Evolutionary conservation across 768 basidiomycete genomes (phyloP).

Genomic region (Omphalotus guepiniiformis): DNA sequence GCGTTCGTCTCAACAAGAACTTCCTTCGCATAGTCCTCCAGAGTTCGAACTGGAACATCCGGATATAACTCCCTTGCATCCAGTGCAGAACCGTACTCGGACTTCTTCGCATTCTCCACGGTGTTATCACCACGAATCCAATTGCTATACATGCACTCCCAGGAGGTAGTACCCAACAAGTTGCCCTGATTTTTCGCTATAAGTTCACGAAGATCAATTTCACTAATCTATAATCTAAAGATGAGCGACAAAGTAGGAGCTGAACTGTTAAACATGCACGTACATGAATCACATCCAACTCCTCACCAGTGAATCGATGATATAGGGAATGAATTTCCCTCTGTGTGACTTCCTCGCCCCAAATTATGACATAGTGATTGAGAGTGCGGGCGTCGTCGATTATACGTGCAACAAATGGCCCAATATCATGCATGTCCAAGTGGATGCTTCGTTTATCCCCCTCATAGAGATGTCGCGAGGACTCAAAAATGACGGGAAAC

Average conservation of each 20-base stretch:
- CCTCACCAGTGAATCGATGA: background rate
- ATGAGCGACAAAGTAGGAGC: background rate
- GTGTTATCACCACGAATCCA: conserved; percentile 26
- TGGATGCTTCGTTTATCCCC: conserved; percentile 16
- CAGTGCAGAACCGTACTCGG: conserved; percentile 21
- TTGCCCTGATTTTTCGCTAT: background rate
- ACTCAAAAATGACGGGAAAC: background rate
- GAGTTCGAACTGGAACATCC: conserved; percentile 14
- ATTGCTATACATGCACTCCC: conserved; percentile 19
- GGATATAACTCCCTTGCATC: conserved; percentile 27
- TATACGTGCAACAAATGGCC: conserved; percentile 24
- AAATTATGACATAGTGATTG: conserved; percentile 24
- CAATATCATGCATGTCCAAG: conserved; percentile 22
- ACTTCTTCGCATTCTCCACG: conserved; percentile 17
- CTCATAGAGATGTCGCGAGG: background rate
- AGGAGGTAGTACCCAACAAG: too few species aligned
- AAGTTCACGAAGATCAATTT: background rate
- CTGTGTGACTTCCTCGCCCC: conserved; percentile 22
- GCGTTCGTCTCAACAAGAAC: too few species aligned
- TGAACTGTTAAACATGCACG: background rate
- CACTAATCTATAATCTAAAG: background rate
- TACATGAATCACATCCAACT: background rate
- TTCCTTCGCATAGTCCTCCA: conserved; percentile 21
- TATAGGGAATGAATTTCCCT: conserved; percentile 13
- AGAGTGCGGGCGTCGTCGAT: conserved; percentile 27